A percentile compares a stretch with the other conserved stretches of the same genome.
Evolutionary conservation across 768 basidiomycete species (phyloP).

Genomic region (Solioccasus polychromus): DNA sequence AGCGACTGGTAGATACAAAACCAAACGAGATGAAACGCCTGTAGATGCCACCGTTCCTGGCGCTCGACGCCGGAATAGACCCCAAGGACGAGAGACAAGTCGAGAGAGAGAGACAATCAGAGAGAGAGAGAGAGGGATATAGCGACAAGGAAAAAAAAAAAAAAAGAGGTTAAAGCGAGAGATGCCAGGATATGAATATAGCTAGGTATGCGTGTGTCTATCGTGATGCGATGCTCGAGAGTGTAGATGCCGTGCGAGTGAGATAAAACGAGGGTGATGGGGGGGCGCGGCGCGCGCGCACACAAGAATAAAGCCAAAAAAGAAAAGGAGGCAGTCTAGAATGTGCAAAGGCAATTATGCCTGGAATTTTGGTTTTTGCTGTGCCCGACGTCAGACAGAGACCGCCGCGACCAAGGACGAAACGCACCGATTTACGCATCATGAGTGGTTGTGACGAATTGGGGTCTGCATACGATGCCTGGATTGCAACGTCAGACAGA

Average conservation of each 20-base stretch:
- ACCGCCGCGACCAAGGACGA: not conserved
- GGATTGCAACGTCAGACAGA: constrained; percentile 1
- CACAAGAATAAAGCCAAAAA: constrained; percentile 20
- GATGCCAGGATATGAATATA: constrained; percentile 36
- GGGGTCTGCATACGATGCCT: constrained; percentile 38
- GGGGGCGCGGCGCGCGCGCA: constrained; percentile 22
- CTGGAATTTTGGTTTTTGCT: constrained; percentile 37
- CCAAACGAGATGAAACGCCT: constrained; percentile 9
- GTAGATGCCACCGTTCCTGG: constrained; percentile 11
- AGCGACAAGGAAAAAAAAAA: not conserved
- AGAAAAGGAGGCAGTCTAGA: not conserved
- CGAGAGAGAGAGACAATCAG: not conserved
- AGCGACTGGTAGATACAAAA: constrained; percentile 22
- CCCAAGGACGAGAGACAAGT: no score
- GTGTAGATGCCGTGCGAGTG: constrained; percentile 19
- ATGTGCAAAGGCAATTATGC: constrained; percentile 20
- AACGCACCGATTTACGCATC: constrained; percentile 54
- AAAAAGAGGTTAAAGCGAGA: constrained; percentile 11
- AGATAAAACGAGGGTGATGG: constrained; percentile 12
- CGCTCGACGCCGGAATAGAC: constrained; percentile 15
- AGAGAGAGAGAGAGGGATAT: constrained; percentile 7
- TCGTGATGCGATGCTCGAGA: constrained; percentile 24
- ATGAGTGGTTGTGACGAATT: constrained; percentile 46
- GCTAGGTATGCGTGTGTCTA: constrained; percentile 36
- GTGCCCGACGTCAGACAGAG: not conserved